A percentile compares a stretch with the other conserved stretches of the same genome.
Evolutionary conservation across 176 grass and related monocot genomes (phyloP).

Genomic region (Pontederia crassipes): DNA sequence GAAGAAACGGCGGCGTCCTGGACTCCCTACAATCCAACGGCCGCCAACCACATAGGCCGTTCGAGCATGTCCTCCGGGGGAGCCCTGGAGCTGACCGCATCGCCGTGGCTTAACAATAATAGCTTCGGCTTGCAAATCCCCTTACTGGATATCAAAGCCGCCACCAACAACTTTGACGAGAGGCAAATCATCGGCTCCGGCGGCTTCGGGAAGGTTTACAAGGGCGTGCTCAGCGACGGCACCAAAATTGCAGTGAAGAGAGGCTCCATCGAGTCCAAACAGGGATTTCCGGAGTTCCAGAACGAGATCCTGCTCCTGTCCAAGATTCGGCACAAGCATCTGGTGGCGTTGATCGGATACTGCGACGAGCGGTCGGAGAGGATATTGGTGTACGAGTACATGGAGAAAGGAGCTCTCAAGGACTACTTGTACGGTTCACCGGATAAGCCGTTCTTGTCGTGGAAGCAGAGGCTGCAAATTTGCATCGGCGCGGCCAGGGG

Average conservation of each 20-base stretch:
- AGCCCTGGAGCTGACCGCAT: not conserved
- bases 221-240: slow-evolving; percentile 26
- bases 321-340: slow-evolving; percentile 33
- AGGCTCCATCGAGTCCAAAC: slow-evolving; percentile 16
- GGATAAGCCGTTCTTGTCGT: slow-evolving; percentile 27
- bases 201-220: slow-evolving; percentile 51
- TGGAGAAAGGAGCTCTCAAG: slow-evolving; percentile 33
- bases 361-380: slow-evolving; percentile 37
- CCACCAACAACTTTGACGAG: slow-evolving; percentile 24
- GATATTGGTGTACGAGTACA: slow-evolving; percentile 45
- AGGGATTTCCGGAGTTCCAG: slow-evolving; percentile 40
- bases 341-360: slow-evolving; percentile 37
- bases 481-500: slow-evolving; percentile 48
- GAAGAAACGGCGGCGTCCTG: slow-evolving; percentile 21
- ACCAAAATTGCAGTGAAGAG: slow-evolving; percentile 34
- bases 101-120: slow-evolving; percentile 7
- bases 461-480: slow-evolving; percentile 52
- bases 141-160: slow-evolving; percentile 21
- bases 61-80: slow-evolving; percentile 27
- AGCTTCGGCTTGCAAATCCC: slow-evolving; percentile 36
- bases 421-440: slow-evolving; percentile 23
- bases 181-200: slow-evolving; percentile 30
- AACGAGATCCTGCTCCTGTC: slow-evolving; percentile 36
- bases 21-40: slow-evolving; percentile 20
- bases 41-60: slow-evolving; percentile 19